Evolutionary conservation across 176 grass and related monocot genomes (phyloP).

Genomic region (Carex littledalei): DNA sequence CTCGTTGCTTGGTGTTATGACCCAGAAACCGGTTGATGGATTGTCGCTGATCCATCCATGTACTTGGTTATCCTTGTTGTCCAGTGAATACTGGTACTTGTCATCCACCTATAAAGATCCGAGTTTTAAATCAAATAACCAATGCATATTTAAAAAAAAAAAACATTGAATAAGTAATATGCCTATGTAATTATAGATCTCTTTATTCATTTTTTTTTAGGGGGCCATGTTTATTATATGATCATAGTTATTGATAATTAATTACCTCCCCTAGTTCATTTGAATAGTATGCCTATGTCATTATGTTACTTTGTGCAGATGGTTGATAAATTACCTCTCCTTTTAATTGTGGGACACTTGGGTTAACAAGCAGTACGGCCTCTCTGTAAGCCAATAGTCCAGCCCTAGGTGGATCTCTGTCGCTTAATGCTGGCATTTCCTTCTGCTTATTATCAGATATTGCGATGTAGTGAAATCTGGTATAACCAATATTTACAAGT

Average conservation of each 20-base stretch:
- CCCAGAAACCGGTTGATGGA: conserved; percentile 57
- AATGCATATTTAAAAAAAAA: not conserved
- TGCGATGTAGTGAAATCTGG: conserved; percentile 65
- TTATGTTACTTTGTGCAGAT: not conserved
- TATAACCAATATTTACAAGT: not conserved
- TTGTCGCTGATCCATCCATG: conserved; percentile 62
- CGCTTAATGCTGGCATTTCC: conserved; percentile 39
- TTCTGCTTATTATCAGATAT: conserved; percentile 53
- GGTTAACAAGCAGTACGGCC: conserved; percentile 49
- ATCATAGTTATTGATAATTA: no score
- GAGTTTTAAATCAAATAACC: not conserved
- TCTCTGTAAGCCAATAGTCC: conserved; percentile 51
- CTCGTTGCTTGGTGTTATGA: conserved; percentile 65
- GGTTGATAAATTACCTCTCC: conserved; percentile 39
- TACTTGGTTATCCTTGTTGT: conserved; percentile 44
- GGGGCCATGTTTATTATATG: not conserved
- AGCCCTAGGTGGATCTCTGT: conserved; percentile 15
- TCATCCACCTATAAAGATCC: conserved; percentile 53
- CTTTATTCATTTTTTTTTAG: not conserved
- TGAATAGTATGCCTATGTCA: no score
- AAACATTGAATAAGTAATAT: not conserved
- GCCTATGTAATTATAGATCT: not conserved
- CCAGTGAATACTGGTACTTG: conserved; percentile 63
- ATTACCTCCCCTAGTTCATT: no score
- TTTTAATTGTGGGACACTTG: conserved; percentile 30